These are phyloP conservation scores for Cryptomeria japonica DNA, from an alignment of 75 land plant genomes.

Conservation along the genomic window DNA sequence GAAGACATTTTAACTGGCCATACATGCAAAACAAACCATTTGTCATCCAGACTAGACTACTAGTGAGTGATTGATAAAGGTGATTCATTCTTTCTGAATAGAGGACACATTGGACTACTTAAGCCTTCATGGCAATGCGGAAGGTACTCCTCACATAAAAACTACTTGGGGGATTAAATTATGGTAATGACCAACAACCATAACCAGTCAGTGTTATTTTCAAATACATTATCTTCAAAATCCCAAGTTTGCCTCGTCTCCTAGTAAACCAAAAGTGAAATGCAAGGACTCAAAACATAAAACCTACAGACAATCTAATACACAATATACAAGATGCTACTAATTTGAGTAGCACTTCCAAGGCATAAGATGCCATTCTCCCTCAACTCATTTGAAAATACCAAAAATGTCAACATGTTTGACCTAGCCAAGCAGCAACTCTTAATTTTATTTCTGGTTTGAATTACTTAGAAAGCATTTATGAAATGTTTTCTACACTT, in stretches of 20 bases:
- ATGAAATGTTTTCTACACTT: conserved; percentile 11
- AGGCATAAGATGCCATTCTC: background rate
- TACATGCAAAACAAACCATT: background rate
- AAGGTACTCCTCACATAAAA: background rate
- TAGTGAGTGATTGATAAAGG: background rate
- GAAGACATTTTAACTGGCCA: background rate
- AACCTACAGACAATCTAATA: background rate
- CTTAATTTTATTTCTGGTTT: background rate
- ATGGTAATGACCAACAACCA: background rate
- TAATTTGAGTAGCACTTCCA: background rate
- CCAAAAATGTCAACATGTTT: background rate
- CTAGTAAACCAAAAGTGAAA: background rate
- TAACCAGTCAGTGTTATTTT: background rate
- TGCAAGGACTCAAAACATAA: background rate
- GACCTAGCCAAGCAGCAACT: background rate
- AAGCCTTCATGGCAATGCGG: background rate
- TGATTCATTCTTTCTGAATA: background rate
- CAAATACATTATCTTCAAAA: background rate
- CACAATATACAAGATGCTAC: background rate
- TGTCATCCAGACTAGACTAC: background rate
- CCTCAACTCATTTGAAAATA: background rate
- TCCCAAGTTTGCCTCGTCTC: background rate
- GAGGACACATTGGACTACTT: background rate
- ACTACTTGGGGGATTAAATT: background rate
- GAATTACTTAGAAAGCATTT: background rate